Evolutionary conservation across 2,329 filamentous ascomycete genomes (phyloP).

Genomic region (Colletotrichum zoysiae): DNA sequence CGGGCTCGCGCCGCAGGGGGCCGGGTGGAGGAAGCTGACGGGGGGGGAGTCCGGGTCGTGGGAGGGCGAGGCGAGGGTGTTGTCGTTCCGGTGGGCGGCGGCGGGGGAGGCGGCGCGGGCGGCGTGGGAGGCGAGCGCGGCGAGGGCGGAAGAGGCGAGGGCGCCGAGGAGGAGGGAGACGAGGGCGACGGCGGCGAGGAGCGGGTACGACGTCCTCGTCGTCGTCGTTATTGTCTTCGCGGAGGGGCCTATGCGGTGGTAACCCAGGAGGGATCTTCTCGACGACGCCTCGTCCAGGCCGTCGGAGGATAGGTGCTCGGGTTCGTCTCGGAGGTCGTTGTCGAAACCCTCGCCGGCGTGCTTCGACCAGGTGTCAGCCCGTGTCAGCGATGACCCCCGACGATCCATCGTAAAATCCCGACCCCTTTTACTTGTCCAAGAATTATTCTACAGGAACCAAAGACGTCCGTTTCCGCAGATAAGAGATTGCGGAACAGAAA

Average conservation of each 20-base stretch:
- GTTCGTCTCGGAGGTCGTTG: neutral
- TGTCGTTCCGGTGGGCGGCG: conserved; percentile 27
- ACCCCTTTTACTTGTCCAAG: no score
- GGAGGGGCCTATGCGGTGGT: neutral
- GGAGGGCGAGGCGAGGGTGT: conserved; percentile 31
- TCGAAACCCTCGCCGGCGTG: neutral
- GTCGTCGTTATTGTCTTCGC: neutral
- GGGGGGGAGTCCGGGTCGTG: neutral
- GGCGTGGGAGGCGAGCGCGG: neutral
- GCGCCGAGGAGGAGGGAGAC: conserved; percentile 7
- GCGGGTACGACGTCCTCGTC: neutral
- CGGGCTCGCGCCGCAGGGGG: conserved; percentile 30
- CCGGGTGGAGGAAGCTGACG: conserved; percentile 16
- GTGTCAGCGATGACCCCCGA: neutral
- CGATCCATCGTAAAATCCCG: neutral
- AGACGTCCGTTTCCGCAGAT: neutral
- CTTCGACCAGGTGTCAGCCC: neutral
- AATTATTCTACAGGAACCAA: no score
- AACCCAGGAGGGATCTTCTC: neutral
- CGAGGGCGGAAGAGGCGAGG: neutral
- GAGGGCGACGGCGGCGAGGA: neutral
- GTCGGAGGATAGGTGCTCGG: neutral
- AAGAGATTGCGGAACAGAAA: no score
- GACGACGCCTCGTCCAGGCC: neutral
- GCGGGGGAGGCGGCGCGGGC: neutral